Conservation (phyloP, 1,284 basidiomycete genomes). For the Irpex sp. region DNA sequence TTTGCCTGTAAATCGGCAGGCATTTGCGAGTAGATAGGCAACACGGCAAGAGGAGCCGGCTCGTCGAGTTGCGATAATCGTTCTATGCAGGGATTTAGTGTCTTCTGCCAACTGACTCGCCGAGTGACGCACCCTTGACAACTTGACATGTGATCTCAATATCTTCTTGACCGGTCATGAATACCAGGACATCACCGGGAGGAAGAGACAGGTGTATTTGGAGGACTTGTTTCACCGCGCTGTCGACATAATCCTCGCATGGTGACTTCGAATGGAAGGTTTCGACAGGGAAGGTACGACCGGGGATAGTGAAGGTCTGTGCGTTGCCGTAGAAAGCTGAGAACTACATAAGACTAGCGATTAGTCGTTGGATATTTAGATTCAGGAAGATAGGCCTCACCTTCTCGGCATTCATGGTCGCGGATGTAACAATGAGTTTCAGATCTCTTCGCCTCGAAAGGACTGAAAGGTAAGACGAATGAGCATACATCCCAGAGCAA, state of each 20-base stretch:
- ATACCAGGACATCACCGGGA: constrained; percentile 95
- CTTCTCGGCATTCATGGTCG: constrained; percentile 99
- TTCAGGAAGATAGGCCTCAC: constrained; percentile 32
- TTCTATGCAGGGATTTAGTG: constrained; percentile 45
- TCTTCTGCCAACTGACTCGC: constrained; percentile 20
- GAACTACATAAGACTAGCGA: constrained; percentile 52
- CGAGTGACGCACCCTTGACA: constrained; percentile 60
- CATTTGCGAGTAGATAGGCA: constrained; percentile 99
- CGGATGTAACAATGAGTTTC: constrained; percentile 96
- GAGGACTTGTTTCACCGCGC: constrained; percentile 95
- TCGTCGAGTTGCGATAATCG: constrained; percentile 91
- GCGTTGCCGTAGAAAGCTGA: constrained; percentile 94
- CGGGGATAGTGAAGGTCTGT: constrained; percentile 95
- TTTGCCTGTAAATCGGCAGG: constrained; percentile 98
- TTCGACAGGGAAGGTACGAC: constrained; percentile 98
- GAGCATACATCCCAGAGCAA: background rate
- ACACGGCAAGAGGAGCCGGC: constrained; percentile 78
- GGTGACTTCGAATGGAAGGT: constrained; percentile 95
- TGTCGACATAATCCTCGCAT: constrained; percentile 98
- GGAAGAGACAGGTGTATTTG: constrained; percentile 94
- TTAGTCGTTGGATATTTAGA: background rate
- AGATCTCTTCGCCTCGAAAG: constrained; percentile 88
- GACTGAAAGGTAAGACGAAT: constrained; percentile 46
- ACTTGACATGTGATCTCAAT: constrained; percentile 96
- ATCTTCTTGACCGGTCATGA: constrained; percentile 99